These are phyloP conservation scores for Saprolegnia parasitica DNA, from an alignment of 352 stramenopile species.

Conservation along the genomic window DNA sequence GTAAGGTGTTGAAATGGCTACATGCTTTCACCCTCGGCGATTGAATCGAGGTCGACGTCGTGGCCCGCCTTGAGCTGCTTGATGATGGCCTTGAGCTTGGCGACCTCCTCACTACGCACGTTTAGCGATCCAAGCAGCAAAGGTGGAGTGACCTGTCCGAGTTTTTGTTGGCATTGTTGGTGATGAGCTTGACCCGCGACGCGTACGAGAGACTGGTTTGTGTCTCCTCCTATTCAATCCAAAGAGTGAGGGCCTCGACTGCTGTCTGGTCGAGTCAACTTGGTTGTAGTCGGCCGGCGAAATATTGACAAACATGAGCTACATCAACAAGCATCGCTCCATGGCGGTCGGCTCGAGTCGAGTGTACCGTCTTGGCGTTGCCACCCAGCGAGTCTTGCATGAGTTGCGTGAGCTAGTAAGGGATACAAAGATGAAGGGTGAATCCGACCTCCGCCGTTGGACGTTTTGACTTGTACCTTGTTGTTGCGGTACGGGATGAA, in stretches of 20 bases:
- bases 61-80: constrained; percentile 63
- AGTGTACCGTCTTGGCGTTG: constrained; percentile 89
- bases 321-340: neutral
- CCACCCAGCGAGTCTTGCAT: constrained; percentile 91
- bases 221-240: constrained; percentile 60
- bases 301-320: constrained; percentile 90
- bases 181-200: constrained; percentile 85
- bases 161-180: constrained; percentile 84
- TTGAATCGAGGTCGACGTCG: constrained; percentile 59
- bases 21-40: neutral
- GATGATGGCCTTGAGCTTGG: constrained; percentile 79
- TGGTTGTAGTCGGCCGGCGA: constrained; percentile 87
- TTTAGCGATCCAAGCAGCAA: neutral
- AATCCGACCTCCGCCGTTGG: too few species aligned
- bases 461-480: constrained; percentile 46
- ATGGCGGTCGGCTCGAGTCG: neutral
- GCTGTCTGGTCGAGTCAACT: constrained; percentile 26
- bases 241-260: too few species aligned
- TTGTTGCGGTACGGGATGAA: constrained; percentile 94
- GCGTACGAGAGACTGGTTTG: constrained; percentile 79
- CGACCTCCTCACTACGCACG: constrained; percentile 53
- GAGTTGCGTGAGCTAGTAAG: constrained; percentile 77
- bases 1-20: neutral
- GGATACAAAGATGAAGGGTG: too few species aligned
- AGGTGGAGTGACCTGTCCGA: constrained; percentile 39